phyloP scores from a whole-genome alignment of 1,284 basidiomycete genomes.

The Marasmius sp. region DNA sequence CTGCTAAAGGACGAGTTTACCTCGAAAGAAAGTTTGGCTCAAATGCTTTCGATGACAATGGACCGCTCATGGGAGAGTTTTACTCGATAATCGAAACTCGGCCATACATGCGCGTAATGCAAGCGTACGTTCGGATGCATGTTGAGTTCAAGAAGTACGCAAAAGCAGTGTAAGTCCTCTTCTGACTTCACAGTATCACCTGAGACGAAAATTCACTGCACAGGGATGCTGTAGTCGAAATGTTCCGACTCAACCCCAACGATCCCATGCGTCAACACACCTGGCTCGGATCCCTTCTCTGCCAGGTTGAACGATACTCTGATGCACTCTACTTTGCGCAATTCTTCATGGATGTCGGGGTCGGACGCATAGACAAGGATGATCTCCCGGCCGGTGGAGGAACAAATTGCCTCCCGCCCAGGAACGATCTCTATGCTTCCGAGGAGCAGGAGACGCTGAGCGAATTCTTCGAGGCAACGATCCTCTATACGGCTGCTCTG shows the following conservation, averaged over 20 bases:
- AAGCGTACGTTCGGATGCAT: conserved; percentile 30
- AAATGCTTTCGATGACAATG: conserved; percentile 29
- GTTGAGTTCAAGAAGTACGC: conserved; percentile 26
- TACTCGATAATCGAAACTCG: conserved; percentile 30
- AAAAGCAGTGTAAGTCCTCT: conserved; percentile 27
- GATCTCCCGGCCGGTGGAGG: conserved; percentile 24
- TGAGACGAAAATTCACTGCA: neutral
- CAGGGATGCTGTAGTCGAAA: conserved; percentile 34
- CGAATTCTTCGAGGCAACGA: conserved; percentile 11
- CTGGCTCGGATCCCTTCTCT: conserved; percentile 31
- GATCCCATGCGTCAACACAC: conserved; percentile 33
- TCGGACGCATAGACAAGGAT: conserved; percentile 1
- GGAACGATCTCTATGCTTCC: neutral
- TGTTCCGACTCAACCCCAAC: conserved; percentile 34
- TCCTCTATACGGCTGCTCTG: conserved; percentile 30
- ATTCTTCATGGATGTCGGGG: conserved; percentile 21
- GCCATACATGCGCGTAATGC: conserved; percentile 37
- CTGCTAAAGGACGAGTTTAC: neutral
- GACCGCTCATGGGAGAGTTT: conserved; percentile 28
- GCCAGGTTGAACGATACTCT: conserved; percentile 22
- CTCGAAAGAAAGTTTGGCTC: conserved; percentile 11
- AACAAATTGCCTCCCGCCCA: conserved; percentile 22
- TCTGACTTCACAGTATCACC: neutral
- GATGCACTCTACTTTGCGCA: conserved; percentile 35
- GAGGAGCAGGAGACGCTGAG: conserved; percentile 11